Conservation (phyloP, 345 rosid species). For the Euphorbia peplus region DNA sequence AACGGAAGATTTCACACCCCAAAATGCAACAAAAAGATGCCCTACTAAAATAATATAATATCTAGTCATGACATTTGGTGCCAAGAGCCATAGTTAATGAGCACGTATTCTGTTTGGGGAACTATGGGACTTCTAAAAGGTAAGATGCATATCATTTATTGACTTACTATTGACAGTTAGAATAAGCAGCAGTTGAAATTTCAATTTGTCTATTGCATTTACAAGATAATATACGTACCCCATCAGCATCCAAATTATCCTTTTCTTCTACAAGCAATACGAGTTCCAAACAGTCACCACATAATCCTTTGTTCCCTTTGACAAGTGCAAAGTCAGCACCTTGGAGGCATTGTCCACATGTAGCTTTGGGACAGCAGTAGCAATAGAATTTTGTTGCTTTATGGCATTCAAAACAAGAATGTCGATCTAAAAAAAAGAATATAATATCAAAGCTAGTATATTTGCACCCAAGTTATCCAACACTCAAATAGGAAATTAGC, state of each 20-base stretch:
- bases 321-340: slow-evolving; percentile 20
- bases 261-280: slow-evolving; percentile 21
- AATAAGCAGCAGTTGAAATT: background rate
- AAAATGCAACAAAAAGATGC: background rate
- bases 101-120: background rate
- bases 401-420: slow-evolving; percentile 19
- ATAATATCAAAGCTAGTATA: background rate
- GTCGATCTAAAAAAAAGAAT: slow-evolving; percentile 21
- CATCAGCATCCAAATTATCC: slow-evolving; percentile 15
- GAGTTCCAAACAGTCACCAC: slow-evolving; percentile 24
- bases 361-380: slow-evolving; percentile 31
- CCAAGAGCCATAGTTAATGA: background rate
- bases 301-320: slow-evolving; percentile 24
- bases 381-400: slow-evolving; percentile 21
- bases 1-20: background rate
- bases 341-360: slow-evolving; percentile 21
- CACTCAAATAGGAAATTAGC: background rate
- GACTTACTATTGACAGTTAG: background rate
- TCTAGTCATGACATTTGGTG: background rate
- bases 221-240: slow-evolving; percentile 14
- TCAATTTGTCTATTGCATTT: background rate
- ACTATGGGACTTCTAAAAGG: background rate
- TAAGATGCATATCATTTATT: background rate
- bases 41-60: background rate
- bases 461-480: background rate